These are phyloP conservation scores for Chlamydomonas incerta DNA, from an alignment of 139 green algal species.

Conservation along the genomic window DNA sequence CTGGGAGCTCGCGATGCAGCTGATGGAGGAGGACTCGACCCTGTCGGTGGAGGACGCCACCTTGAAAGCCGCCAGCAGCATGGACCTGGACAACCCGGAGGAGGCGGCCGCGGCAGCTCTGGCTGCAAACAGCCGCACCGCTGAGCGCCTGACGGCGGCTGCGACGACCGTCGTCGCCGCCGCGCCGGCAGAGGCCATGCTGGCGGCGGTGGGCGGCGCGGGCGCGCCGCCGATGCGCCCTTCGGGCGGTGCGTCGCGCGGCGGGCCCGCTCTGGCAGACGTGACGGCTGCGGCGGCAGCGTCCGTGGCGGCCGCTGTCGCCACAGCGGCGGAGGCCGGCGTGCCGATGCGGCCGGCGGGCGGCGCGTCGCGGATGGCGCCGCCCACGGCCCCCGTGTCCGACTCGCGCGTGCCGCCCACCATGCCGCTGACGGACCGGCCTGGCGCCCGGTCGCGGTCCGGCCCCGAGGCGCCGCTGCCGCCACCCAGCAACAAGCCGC, in stretches of 20 bases:
- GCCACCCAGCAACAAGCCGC: neutral
- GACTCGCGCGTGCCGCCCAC: neutral
- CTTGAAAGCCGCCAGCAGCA: slow-evolving; percentile 2
- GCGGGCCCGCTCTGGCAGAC: neutral
- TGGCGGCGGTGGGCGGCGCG: neutral
- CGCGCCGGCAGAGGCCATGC: neutral
- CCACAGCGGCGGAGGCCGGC: neutral
- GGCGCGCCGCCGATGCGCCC: neutral
- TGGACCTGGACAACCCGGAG: slow-evolving; percentile 15
- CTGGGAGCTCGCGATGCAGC: neutral
- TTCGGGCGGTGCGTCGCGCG: neutral
- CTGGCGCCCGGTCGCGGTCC: neutral
- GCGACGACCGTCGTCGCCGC: neutral
- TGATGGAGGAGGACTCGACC: slow-evolving; percentile 10
- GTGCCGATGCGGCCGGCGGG: slow-evolving; percentile 15
- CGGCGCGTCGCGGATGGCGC: neutral
- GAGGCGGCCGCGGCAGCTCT: neutral
- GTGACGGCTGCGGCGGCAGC: neutral
- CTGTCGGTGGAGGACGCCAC: neutral
- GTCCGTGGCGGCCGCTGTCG: neutral
- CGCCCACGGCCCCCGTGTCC: neutral
- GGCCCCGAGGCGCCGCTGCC: neutral
- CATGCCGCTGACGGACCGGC: neutral
- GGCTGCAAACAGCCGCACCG: neutral
- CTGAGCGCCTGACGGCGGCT: neutral